Evolutionary conservation across 1,284 basidiomycete genomes (phyloP), one percentile per base, ranked within the genome.

Genomic region (Inonotus hispidus): DNA sequence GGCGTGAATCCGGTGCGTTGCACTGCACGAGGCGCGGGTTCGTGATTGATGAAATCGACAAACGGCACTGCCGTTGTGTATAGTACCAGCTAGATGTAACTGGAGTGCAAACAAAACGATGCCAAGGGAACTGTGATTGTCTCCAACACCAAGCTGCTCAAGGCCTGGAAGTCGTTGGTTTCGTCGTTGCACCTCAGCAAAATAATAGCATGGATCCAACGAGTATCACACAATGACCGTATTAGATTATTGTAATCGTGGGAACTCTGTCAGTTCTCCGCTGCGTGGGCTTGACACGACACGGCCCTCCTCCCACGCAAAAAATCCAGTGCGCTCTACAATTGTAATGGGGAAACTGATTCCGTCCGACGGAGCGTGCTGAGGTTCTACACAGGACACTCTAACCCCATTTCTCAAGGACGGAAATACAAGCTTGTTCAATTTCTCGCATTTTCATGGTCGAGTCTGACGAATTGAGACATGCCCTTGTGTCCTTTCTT

Each of bases 351-450:
- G n/a, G n/a, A n/a, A n/a, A n/a, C n/a, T n/a, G n/a, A n/a, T n/a
- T n/a, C n/a, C n/a, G n/a, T n/a, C n/a, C n/a, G n/a, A n/a, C n/a
- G n/a, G n/a, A n/a, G n/a, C n/a, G n/a, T n/a, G n/a, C 32, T 4
- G 32, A 32, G 32, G 3, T 43, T 21, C 21, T 59, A 71, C 23
- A 73, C 61, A 62, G 71, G 73, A 0, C 64, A 64, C 46, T 72
- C 69, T 3, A 79, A 2, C 85, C 89, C 90, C 90, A 92, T 62
- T 82, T 83, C 68, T 87, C 82, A 56, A 92, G 81, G 8, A 91
- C 82, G 49, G 87, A 87, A 66, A 82, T 39, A 92, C 87, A 35
- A 92, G 76, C 16, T 72, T 63, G 57, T 91, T 86, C 84, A 86
- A 92, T 32, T 8, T 90, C 3, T 11, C 23, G 3, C 81, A 83